Base-by-base conservation (phyloP, 306 rosid species). In the Albizia julibrissin region DNA sequence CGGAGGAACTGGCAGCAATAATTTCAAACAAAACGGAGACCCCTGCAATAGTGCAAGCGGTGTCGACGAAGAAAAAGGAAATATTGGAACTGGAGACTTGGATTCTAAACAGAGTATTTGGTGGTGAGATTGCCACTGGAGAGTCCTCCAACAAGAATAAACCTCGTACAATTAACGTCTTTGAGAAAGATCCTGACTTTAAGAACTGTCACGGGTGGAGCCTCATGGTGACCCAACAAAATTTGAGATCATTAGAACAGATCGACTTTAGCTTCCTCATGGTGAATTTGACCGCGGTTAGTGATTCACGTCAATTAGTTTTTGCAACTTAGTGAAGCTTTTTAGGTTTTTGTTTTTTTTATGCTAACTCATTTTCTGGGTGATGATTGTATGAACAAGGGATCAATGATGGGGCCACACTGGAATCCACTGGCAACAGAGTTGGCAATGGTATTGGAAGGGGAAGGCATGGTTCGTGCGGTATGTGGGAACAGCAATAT, bases 381-480 rank as follows among this genome's bases (percentile, higher is more conserved):
- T 22, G 10, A 22, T 58, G 64, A 58, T 66, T 37, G 5, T 50
- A 6, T 39, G n/a, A 77, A 72, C 50, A 13, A 93, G 99, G 94
- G 92, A 16, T 85, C 98, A 26, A 93, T 93, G 90, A 72, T 95
- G 97, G 99, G 90, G 77, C 98, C 99, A 6, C 99, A 93, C 81
- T 95, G 97, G 98, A 93, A 95, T 81, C 96, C 92, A 61, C 80
- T 69, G 82, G 95, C 97, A 69, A 77, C 88, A 10, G 98, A 95
- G 95, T 72, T 93, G 39, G 82, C 88, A 42, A 79, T 93, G 59
- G 96, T 86, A 22, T 46, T 91, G 74, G 76, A 89, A 2, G 97
- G 98, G 56, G 61, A 81, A 81, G 99, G 99, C 54, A 92, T 95
- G 94, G 91, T 92, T 29, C 77, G 91, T 58, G 88, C 81, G 24